These are phyloP conservation scores for Diaporthe citri DNA, from an alignment of 2,329 filamentous ascomycete species.

Conservation along the genomic window DNA sequence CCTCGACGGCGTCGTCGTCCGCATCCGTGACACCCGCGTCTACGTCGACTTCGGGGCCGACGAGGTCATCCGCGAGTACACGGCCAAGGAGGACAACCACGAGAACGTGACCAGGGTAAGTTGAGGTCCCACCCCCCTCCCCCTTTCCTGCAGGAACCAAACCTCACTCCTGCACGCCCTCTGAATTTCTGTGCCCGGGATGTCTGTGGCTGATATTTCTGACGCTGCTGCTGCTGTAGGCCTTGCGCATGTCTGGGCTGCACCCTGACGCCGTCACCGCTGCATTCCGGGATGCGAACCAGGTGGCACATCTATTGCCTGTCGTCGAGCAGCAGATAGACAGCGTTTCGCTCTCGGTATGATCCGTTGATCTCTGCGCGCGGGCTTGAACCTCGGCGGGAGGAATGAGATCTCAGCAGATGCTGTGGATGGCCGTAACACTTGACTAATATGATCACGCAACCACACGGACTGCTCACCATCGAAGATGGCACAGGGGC, in stretches of 20 bases:
- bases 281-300: conserved; percentile 83
- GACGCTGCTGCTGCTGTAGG: conserved; percentile 51
- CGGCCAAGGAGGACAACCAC: conserved; percentile 86
- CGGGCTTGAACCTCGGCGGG: neutral
- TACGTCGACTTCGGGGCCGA: conserved; percentile 89
- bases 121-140: conserved; percentile 36
- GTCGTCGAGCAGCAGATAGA: conserved; percentile 79
- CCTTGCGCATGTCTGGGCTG: conserved; percentile 61
- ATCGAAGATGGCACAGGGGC: neutral
- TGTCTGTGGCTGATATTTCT: conserved; percentile 40
- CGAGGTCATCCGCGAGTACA: conserved; percentile 89
- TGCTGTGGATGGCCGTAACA: neutral
- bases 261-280: conserved; percentile 80
- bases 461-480: neutral
- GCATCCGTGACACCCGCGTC: conserved; percentile 89
- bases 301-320: conserved; percentile 76
- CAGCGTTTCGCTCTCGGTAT: conserved; percentile 43
- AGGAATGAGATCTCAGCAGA: neutral
- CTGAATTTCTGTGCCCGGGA: neutral
- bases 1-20: conserved; percentile 88
- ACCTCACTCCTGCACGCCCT: too few species aligned
- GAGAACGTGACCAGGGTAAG: conserved; percentile 79
- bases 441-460: neutral
- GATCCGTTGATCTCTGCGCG: neutral
- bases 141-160: neutral